Base-by-base conservation (phyloP, 148 eudicot genomes). In the Persicaria tinctoria region DNA sequence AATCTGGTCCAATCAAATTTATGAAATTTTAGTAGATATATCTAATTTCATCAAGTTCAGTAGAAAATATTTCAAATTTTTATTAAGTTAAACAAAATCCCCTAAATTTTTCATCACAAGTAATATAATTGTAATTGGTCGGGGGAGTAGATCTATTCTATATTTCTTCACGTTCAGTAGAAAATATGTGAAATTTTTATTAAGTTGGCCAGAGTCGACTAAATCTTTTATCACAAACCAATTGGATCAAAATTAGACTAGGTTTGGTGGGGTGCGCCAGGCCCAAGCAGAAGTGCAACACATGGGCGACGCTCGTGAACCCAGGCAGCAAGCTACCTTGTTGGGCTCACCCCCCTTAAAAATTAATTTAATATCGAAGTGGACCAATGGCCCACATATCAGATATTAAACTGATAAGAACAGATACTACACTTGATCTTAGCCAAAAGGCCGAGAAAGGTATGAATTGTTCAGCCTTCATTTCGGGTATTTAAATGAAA, bases 391-490 rank as follows among this genome's bases (percentile, higher is more conserved):
- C 66, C 66, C 66, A 60, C 66, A 23, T 60, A 60, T 60, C 66
- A 60, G 66, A 60, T 60, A 60, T 60, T 60, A 60, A 60, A 60
- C 66, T 60, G 66, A 60, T 60, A 60, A 60, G 66, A 60, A 60
- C 66, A 60, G 66, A 60, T 60, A 60, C 66, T 60, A 60, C 87
- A 84, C 84, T 82, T 84, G 87, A 82, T 82, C 87, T 82, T 84
- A 84, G 87, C 87, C 87, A 79, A 82, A 84, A 84, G 87, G 87
- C 87, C 87, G 87, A 82, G 87, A 84, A 84, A 84, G 84, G 83
- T 82, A 82, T 82, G 66, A 60, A 1, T 60, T 53, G 46, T 46
- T 23, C 0, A 16, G 18, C 59, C 1, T 54, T 54, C 1, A 6
- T 14, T 54, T 54, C 18, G 17, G 17, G 56, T 0, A 51, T 51